A percentile compares a stretch with the other conserved stretches of the same genome.
Conservation (phyloP, 768 basidiomycete genomes). For the Amanita phalloides region DNA sequence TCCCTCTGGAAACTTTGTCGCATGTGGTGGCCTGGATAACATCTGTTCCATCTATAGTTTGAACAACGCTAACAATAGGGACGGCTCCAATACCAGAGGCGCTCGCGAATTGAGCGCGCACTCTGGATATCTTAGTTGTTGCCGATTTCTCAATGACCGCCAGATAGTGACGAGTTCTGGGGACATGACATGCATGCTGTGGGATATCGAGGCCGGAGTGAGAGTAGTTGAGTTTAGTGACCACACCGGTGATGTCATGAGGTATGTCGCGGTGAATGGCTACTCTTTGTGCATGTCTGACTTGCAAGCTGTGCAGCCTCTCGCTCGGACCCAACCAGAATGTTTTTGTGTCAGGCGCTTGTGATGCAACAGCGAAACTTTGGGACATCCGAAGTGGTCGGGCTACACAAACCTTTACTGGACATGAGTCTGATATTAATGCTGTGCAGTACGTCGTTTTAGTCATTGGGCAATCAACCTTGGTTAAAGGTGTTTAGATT, state of each 20-base stretch:
- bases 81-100: constrained; percentile 71
- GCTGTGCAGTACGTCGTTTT: constrained; percentile 77
- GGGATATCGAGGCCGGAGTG: constrained; percentile 98
- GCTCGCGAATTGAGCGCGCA: constrained; percentile 95
- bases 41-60: constrained; percentile 98
- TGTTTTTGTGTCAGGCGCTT: constrained; percentile 97
- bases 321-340: constrained; percentile 91
- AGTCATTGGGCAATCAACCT: constrained; percentile 6
- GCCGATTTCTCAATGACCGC: constrained; percentile 96
- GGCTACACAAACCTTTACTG: constrained; percentile 96
- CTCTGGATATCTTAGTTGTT: constrained; percentile 96
- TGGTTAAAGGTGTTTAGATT: constrained; percentile 47
- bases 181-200: constrained; percentile 99
- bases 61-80: constrained; percentile 45
- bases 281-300: constrained; percentile 10
- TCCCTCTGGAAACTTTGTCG: constrained; percentile 93
- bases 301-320: constrained; percentile 38
- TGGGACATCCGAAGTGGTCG: constrained; percentile 99
- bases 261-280: constrained; percentile 38
- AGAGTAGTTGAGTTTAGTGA: constrained; percentile 98
- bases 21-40: constrained; percentile 98
- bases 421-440: constrained; percentile 98
- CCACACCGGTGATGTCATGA: constrained; percentile 99
- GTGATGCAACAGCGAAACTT: constrained; percentile 95
- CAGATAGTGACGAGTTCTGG: constrained; percentile 98